Conservation (phyloP, 371 early-diverging fungal species). For the Apophysomyces ossiformis region DNA sequence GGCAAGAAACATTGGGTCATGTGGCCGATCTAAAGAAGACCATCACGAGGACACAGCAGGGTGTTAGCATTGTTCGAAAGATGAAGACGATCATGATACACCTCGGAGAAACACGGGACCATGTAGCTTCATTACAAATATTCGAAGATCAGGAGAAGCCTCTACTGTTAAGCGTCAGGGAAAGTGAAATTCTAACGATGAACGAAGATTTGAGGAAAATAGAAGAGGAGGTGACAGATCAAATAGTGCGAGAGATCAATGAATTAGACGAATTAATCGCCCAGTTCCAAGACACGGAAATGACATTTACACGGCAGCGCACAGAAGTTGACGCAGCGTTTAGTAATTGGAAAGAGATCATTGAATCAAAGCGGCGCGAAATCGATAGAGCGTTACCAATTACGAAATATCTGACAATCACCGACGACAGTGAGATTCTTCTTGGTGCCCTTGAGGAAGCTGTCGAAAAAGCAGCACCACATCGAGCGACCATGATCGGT, state of each 20-base stretch:
- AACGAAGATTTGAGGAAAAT: constrained; percentile 15
- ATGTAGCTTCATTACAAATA: constrained; percentile 15
- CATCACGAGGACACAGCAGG: constrained; percentile 28
- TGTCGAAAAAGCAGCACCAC: constrained; percentile 30
- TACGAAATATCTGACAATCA: constrained; percentile 30
- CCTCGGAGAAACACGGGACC: constrained; percentile 43
- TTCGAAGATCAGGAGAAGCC: constrained; percentile 14
- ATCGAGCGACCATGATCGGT: constrained; percentile 25
- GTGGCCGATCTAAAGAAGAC: constrained; percentile 9
- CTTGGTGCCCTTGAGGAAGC: constrained; percentile 49
- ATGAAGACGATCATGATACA: constrained; percentile 40
- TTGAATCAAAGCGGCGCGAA: constrained; percentile 29
- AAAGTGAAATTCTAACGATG: constrained; percentile 18
- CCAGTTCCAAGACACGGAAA: constrained; percentile 23
- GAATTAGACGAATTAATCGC: constrained; percentile 16
- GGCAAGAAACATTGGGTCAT: constrained; percentile 15
- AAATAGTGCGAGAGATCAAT: constrained; percentile 8
- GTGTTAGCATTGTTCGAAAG: constrained; percentile 35
- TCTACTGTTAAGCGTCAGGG: constrained; percentile 13
- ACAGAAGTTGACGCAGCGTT: constrained; percentile 24
- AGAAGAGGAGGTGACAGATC: constrained; percentile 9
- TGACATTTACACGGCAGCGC: constrained; percentile 23
- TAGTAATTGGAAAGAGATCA: constrained; percentile 11
- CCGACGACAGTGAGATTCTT: constrained; percentile 46
- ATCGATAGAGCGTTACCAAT: constrained; percentile 32